Conservation (phyloP, 2,329 filamentous ascomycete species). For the Colletotrichum cordylinicola region DNA sequence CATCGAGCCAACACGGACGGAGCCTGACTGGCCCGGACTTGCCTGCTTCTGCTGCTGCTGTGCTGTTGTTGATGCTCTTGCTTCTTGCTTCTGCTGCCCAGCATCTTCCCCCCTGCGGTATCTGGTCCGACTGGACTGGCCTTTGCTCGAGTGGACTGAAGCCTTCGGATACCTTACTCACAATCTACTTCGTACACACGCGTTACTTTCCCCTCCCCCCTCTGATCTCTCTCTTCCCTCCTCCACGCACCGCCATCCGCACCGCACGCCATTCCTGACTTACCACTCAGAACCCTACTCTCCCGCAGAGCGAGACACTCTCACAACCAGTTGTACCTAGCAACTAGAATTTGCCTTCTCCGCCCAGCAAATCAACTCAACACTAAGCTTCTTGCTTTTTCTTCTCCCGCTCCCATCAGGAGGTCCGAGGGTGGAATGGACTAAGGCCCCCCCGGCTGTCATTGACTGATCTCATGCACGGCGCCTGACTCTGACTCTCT, state of each 20-base stretch:
- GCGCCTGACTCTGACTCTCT: conserved; percentile 15
- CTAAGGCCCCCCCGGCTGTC: conserved; percentile 18
- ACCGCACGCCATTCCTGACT: conserved; percentile 2
- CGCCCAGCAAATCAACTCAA: conserved; percentile 7
- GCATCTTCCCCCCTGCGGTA: not conserved
- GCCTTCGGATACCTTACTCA: not conserved
- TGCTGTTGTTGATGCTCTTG: not conserved
- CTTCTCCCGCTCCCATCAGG: not conserved
- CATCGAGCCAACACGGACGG: conserved; percentile 19
- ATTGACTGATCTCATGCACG: conserved; percentile 21
- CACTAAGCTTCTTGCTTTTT: conserved; percentile 15
- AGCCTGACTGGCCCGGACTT: conserved; percentile 17
- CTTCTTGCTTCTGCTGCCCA: not conserved
- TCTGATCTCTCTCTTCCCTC: not conserved
- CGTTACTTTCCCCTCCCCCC: not conserved
- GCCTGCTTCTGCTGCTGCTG: not conserved
- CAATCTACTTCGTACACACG: conserved; percentile 7
- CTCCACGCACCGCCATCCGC: not conserved
- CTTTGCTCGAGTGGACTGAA: not conserved
- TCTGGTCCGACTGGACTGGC: conserved; percentile 4
- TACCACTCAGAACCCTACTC: not conserved
- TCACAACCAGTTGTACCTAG: conserved; percentile 14
- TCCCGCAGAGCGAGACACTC: not conserved
- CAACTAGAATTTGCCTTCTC: conserved; percentile 21
- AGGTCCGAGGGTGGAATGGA: conserved; percentile 22